Percentiles rank a stretch among this genome's conserved stretches.
phyloP scores from a whole-genome alignment of 768 basidiomycete genomes.

The Crepidotus variabilis region DNA sequence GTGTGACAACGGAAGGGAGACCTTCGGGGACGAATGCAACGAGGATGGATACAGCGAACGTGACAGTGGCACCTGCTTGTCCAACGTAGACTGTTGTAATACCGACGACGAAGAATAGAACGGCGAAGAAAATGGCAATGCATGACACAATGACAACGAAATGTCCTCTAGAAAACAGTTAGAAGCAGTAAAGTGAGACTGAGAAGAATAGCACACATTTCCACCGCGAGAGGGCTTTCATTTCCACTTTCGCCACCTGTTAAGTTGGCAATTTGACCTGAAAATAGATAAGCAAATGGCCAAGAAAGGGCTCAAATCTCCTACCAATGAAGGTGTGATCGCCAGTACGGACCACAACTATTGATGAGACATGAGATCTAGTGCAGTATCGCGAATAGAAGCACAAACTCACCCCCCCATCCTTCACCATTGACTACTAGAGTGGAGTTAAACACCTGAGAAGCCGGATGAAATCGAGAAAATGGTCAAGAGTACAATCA shows the following conservation, averaged over 20 bases:
- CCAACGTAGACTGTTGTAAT: slow-evolving; percentile 66
- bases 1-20: slow-evolving; percentile 63
- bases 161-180: slow-evolving; percentile 34
- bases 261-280: slow-evolving; percentile 65
- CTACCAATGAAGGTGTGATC: slow-evolving; percentile 63
- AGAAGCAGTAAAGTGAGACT: background rate
- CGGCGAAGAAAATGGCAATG: slow-evolving; percentile 58
- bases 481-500: background rate
- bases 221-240: slow-evolving; percentile 60
- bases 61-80: slow-evolving; percentile 54
- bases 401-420: slow-evolving; percentile 51
- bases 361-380: background rate
- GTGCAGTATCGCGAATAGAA: background rate
- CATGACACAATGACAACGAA: slow-evolving; percentile 62
- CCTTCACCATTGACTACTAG: slow-evolving; percentile 69
- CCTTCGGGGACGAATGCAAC: slow-evolving; percentile 64
- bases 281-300: slow-evolving; percentile 5
- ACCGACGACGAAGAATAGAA: slow-evolving; percentile 64
- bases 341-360: slow-evolving; percentile 64
- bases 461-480: background rate
- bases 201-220: slow-evolving; percentile 44
- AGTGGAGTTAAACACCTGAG: slow-evolving; percentile 69
- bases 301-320: slow-evolving; percentile 1
- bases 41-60: slow-evolving; percentile 57
- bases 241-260: slow-evolving; percentile 64